These are phyloP conservation scores for Hypomyces perniciosus DNA, from an alignment of 2,329 filamentous ascomycete species.

Conservation along the genomic window DNA sequence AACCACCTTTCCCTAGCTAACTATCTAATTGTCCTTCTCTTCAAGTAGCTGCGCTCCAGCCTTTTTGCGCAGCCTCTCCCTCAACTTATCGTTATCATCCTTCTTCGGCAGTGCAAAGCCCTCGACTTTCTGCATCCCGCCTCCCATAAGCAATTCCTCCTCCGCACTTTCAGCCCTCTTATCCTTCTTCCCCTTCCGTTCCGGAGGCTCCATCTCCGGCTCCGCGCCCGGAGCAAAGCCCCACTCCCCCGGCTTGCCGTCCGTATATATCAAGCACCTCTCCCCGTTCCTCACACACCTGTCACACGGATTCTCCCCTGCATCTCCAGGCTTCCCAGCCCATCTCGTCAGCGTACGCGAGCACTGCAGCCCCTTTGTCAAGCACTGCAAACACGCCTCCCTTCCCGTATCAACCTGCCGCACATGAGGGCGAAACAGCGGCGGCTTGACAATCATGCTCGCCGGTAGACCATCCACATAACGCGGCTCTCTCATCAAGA, in stretches of 20 bases:
- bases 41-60: too few relatives aligned
- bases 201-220: neutral
- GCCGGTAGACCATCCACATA: constrained; percentile 26
- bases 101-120: constrained; percentile 7
- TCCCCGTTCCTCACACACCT: constrained; percentile 21
- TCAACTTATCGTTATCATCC: neutral
- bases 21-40: neutral
- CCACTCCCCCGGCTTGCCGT: neutral
- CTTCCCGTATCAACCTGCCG: neutral
- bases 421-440: constrained; percentile 12
- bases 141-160: constrained; percentile 1
- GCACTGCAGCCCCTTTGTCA: constrained; percentile 18
- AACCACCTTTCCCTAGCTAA: too few relatives aligned
- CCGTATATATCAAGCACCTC: constrained; percentile 17
- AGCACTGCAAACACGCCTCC: constrained; percentile 21
- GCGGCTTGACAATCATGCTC: constrained; percentile 15
- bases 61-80: neutral
- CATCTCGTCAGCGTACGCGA: constrained; percentile 12
- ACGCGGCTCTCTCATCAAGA: constrained; percentile 8
- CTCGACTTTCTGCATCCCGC: constrained; percentile 1
- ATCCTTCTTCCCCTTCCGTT: neutral
- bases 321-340: constrained; percentile 27
- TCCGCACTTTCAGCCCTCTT: neutral
- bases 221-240: neutral
- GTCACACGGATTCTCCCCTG: constrained; percentile 32